Evolutionary conservation across 2,329 filamentous ascomycete genomes (phyloP).

Genomic region (Beauveria asiatica): DNA sequence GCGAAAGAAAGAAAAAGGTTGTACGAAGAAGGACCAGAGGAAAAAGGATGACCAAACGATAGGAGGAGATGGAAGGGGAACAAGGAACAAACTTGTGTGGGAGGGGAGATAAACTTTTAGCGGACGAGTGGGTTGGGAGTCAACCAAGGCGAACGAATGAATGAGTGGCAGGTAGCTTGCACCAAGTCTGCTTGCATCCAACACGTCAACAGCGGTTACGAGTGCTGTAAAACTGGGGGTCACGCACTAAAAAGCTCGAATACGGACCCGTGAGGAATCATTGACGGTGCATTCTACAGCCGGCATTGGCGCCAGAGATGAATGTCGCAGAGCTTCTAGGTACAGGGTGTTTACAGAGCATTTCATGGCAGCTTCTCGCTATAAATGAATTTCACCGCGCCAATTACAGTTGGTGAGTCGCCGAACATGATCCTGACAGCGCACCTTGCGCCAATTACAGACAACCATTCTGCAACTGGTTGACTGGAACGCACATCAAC

Average conservation of each 20-base stretch:
- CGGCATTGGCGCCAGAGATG: no score
- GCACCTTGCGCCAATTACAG: neutral
- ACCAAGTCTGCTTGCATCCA: neutral
- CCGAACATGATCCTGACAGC: neutral
- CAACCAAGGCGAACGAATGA: no score
- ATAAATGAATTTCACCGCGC: no score
- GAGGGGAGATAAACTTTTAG: neutral
- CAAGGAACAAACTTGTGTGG: neutral
- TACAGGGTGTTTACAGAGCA: no score
- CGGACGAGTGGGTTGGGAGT: neutral
- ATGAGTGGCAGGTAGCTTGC: neutral
- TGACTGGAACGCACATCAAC: neutral
- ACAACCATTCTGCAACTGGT: neutral
- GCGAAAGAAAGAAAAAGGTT: neutral
- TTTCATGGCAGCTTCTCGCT: no score
- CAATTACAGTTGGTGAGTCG: no score
- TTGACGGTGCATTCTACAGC: neutral
- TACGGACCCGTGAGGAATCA: neutral
- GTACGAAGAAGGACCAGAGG: neutral
- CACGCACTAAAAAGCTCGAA: neutral
- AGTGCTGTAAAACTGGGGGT: neutral
- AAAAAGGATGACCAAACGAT: neutral
- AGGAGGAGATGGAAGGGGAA: neutral
- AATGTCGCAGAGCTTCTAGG: no score
- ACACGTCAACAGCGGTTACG: neutral